Base-by-base conservation (phyloP, 495 filamentous ascomycete species). In the Neurospora tetraspora region DNA sequence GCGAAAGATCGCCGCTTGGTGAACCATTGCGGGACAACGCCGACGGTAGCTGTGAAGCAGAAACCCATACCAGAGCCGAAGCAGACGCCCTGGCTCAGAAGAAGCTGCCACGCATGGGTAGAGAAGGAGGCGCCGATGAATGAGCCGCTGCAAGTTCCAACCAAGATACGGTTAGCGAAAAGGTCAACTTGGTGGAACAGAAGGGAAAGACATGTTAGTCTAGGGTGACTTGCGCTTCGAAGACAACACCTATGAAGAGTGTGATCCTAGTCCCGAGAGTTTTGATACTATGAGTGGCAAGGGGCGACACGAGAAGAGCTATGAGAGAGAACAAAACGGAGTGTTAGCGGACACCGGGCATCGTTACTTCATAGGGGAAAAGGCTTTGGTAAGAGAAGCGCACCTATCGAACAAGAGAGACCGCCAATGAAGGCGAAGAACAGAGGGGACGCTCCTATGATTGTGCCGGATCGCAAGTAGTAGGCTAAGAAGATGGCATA, bases 11-110 rank as follows among this genome's bases (percentile, higher is more conserved):
- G 86, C 6, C 86, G 85, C 39, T 87, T 88, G 34, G 81, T 82
- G 81, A 97, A 96, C 93, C 93, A 96, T 76, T 96, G 92, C 3
- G 92, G 88, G 1, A 91, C 85, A 16, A 94, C 88, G 18, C 89
- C 88, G 3, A 91, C 89, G 36, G 87, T 90, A 27, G 88, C 86
- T 9, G 91, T 91, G 80, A 93, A 97, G 23, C 90, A 85, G 71
- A 96, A 91, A 2, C 93, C 92, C 81, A 94, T 87, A 0, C 91
- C 93, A 53, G 89, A 78, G 37, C 93, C 93, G 73, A 96, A 92
- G 70, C 89, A 87, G 9, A 94, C 80, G 11, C 93, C 93, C 78
- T 96, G 93, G 70, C 87, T 88, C 4, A 96, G 86, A 71, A 93
- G 89, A 39, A 93, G 85, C 53, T 93, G 91, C 91, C 91, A 94